phyloP scores from a whole-genome alignment of 2,329 filamentous ascomycete species.

The Fusarium tjaetaba region DNA sequence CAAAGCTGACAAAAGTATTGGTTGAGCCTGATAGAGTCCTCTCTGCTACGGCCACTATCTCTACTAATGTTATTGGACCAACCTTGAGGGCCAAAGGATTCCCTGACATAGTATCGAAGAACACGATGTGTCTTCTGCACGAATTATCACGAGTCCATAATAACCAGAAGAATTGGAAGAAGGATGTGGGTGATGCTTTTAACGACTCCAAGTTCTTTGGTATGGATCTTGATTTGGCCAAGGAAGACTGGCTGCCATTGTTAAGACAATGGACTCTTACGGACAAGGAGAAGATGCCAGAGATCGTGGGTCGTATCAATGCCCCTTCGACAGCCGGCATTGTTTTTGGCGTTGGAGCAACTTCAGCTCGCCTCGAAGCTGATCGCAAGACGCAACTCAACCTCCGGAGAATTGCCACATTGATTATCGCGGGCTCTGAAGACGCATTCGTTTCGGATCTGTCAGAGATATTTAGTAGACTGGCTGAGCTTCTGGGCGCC shows the following conservation, averaged over 20 bases:
- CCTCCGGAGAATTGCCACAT: slow-evolving; percentile 80
- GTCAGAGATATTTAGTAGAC: slow-evolving; percentile 77
- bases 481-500: slow-evolving; percentile 86
- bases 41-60: slow-evolving; percentile 81
- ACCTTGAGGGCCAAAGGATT: slow-evolving; percentile 86
- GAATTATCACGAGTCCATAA: slow-evolving; percentile 81
- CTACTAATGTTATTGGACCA: slow-evolving; percentile 82
- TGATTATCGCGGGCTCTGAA: slow-evolving; percentile 79
- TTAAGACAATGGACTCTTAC: slow-evolving; percentile 84
- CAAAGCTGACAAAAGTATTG: slow-evolving; percentile 82
- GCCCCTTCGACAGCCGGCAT: slow-evolving; percentile 93
- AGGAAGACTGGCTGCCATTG: slow-evolving; percentile 82
- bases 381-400: slow-evolving; percentile 93
- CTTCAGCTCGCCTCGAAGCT: slow-evolving; percentile 91
- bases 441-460: slow-evolving; percentile 86
- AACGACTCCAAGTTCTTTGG: slow-evolving; percentile 88
- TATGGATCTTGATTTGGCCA: slow-evolving; percentile 72
- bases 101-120: slow-evolving; percentile 82
- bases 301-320: slow-evolving; percentile 80
- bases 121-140: slow-evolving; percentile 76
- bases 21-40: slow-evolving; percentile 86
- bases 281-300: slow-evolving; percentile 89
- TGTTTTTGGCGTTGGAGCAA: slow-evolving; percentile 97
- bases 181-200: slow-evolving; percentile 90
- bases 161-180: slow-evolving; percentile 90